Conservation (phyloP, 306 rosid genomes). For the Quercus parvula region DNA sequence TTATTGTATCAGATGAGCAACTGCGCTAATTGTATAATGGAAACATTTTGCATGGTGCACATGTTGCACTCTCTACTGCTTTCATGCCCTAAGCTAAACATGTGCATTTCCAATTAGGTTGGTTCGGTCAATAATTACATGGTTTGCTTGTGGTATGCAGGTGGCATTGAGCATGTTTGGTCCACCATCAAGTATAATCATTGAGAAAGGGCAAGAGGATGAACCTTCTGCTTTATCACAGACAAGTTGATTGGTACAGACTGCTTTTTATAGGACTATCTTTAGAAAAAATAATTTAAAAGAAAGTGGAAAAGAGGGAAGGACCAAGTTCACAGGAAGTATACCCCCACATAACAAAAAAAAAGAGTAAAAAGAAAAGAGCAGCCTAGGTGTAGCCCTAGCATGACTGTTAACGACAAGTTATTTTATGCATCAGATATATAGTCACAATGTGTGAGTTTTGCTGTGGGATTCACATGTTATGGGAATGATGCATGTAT, state of each 20-base stretch:
- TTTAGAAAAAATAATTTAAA: too few relatives aligned
- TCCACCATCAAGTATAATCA: conserved; percentile 50
- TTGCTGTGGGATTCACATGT: too few relatives aligned
- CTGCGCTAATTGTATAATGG: neutral
- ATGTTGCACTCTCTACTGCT: neutral
- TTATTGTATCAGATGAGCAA: neutral
- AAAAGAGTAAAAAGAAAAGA: too few relatives aligned
- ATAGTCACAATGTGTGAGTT: too few relatives aligned
- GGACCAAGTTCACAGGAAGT: too few relatives aligned
- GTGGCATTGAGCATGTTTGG: conserved; percentile 83
- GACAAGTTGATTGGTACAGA: conserved; percentile 11
- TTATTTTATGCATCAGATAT: too few relatives aligned
- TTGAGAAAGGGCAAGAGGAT: conserved; percentile 34
- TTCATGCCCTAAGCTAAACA: neutral
- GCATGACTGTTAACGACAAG: too few relatives aligned
- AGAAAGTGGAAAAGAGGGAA: too few relatives aligned
- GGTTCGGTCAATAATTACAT: neutral
- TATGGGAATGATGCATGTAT: too few relatives aligned
- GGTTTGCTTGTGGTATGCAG: conserved; percentile 37
- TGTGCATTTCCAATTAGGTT: neutral
- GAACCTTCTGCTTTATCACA: conserved; percentile 29
- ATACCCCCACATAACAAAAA: too few relatives aligned
- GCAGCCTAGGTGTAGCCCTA: too few relatives aligned
- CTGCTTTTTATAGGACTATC: neutral
- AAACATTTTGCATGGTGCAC: neutral